These are phyloP conservation scores for Blastocystis hominis DNA, from an alignment of 352 stramenopile genomes.

Conservation along the genomic window DNA sequence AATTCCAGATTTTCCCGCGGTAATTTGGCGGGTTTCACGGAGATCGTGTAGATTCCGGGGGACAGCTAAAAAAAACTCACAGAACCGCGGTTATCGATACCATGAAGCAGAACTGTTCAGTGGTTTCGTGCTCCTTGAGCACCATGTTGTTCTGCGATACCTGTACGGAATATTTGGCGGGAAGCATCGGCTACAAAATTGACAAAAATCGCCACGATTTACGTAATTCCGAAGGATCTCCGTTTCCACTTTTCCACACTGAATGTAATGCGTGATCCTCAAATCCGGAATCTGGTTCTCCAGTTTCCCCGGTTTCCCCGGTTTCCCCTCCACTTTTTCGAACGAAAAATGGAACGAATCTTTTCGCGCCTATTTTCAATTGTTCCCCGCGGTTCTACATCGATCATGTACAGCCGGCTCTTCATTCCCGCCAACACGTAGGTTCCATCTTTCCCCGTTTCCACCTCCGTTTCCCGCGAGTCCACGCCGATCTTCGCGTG, in stretches of 20 bases:
- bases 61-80: neutral
- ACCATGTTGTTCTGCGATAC: neutral
- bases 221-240: neutral
- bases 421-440: neutral
- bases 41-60: neutral
- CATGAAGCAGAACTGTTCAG: constrained; percentile 10
- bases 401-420: constrained; percentile 11
- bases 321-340: neutral
- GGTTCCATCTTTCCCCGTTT: neutral
- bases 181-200: neutral
- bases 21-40: neutral
- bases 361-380: neutral
- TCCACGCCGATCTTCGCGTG: neutral
- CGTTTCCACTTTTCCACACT: neutral
- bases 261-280: neutral
- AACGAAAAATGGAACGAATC: neutral
- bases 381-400: neutral
- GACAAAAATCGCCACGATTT: neutral
- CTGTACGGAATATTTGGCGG: neutral
- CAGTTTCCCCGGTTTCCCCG: neutral
- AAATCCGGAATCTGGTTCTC: neutral
- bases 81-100: neutral
- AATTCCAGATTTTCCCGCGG: neutral
- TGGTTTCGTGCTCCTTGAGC: neutral
- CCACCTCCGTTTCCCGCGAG: neutral